Base-by-base conservation (phyloP, 805 yeast genomes). In the Candida tibetensis region DNA sequence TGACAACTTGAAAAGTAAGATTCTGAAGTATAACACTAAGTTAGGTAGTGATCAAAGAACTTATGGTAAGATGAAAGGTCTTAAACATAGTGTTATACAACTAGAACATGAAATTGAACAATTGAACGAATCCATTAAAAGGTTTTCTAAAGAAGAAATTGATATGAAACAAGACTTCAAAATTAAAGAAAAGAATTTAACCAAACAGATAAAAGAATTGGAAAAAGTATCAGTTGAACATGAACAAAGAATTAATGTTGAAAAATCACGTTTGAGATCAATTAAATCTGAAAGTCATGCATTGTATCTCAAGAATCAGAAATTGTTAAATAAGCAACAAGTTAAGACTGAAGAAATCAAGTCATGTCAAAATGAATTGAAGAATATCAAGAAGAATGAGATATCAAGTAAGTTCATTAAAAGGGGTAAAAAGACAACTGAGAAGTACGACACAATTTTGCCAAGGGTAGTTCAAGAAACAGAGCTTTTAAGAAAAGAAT, bases 21-120 rank as follows among this genome's bases (percentile, higher is more conserved):
- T 65, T n/a, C 51, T 57, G 3, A 66, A 62, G 42, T 56, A 55
- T 32, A 52, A 52, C 10, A 47, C 42, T 28, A 53, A 49, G 26
- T 50, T 52, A 17, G 40, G 31, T 12, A 57, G 49, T 39, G 71
- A 69, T 29, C 55, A 50, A 17, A 48, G 69, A 33, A 45, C 53
- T 0, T 52, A 59, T 40, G 66, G 71, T 3, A 68, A 66, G 38
- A 46, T 69, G 25, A 64, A 62, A 42, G 69, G 72, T 5, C 55
- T 69, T 31, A 58, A 67, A 41, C 70, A 67, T 38, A 53, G 66
- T 0, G 69, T 66, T 4, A 48, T 51, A 12, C 73, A 69, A 46
- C 49, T 66, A 32, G 71, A 68, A 41, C 39, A 41, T 18, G 74
- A 69, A 27, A 59, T 67, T 14, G 44, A 45, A 12, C 51, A 45